Evolutionary conservation across 2,329 filamentous ascomycete genomes (phyloP).

Genomic region (Moelleriella libera): DNA sequence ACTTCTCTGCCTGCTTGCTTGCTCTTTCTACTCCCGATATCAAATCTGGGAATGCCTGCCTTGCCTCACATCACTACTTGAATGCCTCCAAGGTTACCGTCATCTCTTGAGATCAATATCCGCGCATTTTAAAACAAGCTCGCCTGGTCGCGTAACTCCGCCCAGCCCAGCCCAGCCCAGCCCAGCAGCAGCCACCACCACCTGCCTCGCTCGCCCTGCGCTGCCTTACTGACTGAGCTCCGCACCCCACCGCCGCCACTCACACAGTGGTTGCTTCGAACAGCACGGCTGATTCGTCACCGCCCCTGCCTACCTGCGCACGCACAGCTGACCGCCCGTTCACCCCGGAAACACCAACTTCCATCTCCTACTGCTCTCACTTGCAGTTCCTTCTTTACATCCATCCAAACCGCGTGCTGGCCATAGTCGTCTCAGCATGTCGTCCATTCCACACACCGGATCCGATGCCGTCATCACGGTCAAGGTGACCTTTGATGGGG

Average conservation of each 20-base stretch:
- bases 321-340: not conserved
- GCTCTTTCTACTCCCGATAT: not conserved
- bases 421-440: conserved; percentile 9
- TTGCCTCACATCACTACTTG: not conserved
- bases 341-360: not conserved
- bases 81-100: not conserved
- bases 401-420: too few relatives aligned
- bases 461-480: conserved; percentile 48
- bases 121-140: not conserved
- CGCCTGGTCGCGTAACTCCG: not conserved
- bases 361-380: not conserved
- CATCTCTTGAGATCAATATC: not conserved
- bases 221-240: not conserved
- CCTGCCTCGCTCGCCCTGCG: not conserved
- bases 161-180: not conserved
- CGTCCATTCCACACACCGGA: conserved; percentile 9
- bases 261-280: not conserved
- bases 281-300: not conserved
- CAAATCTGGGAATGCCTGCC: too few relatives aligned
- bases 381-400: not conserved
- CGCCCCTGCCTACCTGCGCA: not conserved
- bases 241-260: not conserved
- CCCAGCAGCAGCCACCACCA: not conserved
- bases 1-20: not conserved
- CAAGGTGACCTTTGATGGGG: conserved; percentile 69